Base-by-base conservation (phyloP, 1,284 basidiomycete genomes). In the Amylostereum areolatum region DNA sequence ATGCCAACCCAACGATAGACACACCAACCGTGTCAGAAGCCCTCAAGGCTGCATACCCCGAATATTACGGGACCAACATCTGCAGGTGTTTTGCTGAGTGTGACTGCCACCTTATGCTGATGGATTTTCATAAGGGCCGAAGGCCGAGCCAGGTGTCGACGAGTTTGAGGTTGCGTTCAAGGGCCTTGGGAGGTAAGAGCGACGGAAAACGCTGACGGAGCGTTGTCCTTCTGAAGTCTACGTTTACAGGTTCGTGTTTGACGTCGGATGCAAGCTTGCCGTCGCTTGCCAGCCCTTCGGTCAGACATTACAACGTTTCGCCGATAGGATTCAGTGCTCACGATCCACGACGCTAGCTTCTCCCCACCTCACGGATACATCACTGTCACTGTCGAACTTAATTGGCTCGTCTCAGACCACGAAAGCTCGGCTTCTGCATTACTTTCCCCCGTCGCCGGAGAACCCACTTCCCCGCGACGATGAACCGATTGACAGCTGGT, bases 91-190 rank as follows among this genome's bases (percentile, higher is more conserved):
- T 10, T 39, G 11, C 31, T 18, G 34, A 10, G 37, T 42, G 39
- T 37, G 33, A 34, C 24, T 43, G 40, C 6, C 25, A 30, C 3
- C 36, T 24, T 12, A 39, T 12, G 39, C 28, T 35, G 11, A 36
- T 33, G 40, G 27, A 35, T 43, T 27, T 18, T 18, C 10, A 43
- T 5, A 31, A 89, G 86, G 93, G 93, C 94, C 94, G 0, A 63
- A 66, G 7, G 59, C 67, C 31, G 67, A 81, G 18, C 63, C 68
- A 43, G 76, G 78, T 3, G 57, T 96, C 1, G 77, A 85, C 61
- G 85, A 83, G 0, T 94, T 94, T 57, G 87, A 93, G 67, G 68
- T 77, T 18, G 83, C 91, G 0, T 97, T 97, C 75, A 95, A 94
- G 66, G 76, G 81, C 52, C 71, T 93, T 2, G 89, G 89, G 53